Evolutionary conservation across 163 green algal species (phyloP).

Genomic region (Coccomyxa subellipsoidea): DNA sequence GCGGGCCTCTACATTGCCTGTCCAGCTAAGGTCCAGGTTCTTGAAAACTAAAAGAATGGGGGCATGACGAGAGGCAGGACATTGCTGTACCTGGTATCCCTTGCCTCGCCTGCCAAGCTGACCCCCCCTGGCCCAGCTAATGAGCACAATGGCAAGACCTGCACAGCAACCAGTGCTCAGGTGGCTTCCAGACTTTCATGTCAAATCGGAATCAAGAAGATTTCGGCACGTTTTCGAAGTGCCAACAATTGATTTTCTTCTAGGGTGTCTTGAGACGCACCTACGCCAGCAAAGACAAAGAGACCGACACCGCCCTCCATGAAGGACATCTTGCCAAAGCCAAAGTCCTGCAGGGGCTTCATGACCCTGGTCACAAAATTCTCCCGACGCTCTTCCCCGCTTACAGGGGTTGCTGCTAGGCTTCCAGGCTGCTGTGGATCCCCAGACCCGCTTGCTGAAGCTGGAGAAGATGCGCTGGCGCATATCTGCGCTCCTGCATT

Average conservation of each 20-base stretch:
- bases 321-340: slow-evolving; percentile 79
- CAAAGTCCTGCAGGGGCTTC: slow-evolving; percentile 86
- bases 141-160: slow-evolving; percentile 54
- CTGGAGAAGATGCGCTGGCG: neutral
- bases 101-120: slow-evolving; percentile 41
- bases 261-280: no score
- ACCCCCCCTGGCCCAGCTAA: slow-evolving; percentile 51
- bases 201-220: no score
- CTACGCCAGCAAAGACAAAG: slow-evolving; percentile 84
- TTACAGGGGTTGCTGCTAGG: neutral
- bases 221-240: no score
- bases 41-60: no score
- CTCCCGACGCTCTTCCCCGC: neutral
- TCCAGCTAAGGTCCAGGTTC: no score
- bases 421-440: neutral
- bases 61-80: no score
- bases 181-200: no score
- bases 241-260: no score
- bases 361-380: slow-evolving; percentile 10
- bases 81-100: slow-evolving; percentile 53
- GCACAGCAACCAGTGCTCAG: slow-evolving; percentile 5
- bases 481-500: neutral
- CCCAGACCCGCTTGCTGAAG: neutral
- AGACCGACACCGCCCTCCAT: slow-evolving; percentile 91
- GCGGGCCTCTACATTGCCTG: neutral